Evolutionary conservation across 768 basidiomycete genomes (phyloP).

Genomic region (Lactifluus pinguis): DNA sequence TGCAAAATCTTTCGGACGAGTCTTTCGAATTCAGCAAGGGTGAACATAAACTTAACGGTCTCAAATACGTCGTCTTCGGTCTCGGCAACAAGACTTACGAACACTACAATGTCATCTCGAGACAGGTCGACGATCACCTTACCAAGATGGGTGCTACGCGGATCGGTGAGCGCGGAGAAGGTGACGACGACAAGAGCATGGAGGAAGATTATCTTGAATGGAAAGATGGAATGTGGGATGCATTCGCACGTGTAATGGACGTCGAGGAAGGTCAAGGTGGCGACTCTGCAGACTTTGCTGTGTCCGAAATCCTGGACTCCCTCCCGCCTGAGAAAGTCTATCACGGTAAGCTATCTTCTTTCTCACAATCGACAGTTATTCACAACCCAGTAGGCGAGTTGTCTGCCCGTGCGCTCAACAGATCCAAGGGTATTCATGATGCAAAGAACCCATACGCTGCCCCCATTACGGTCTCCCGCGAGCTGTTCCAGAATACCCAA

Average conservation of each 20-base stretch:
- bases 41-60: conserved; percentile 60
- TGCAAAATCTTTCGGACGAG: conserved; percentile 85
- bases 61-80: conserved; percentile 93
- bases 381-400: conserved; percentile 61
- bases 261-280: conserved; percentile 97
- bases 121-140: conserved; percentile 65
- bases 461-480: conserved; percentile 64
- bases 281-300: conserved; percentile 88
- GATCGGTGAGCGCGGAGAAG: conserved; percentile 87
- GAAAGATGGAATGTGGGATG: conserved; percentile 97
- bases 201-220: conserved; percentile 99
- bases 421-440: conserved; percentile 93
- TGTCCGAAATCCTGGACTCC: conserved; percentile 63
- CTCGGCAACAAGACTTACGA: conserved; percentile 93
- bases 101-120: conserved; percentile 88
- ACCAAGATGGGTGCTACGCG: conserved; percentile 73
- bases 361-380: neutral
- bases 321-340: conserved; percentile 86
- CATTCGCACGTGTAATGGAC: conserved; percentile 69
- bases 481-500: conserved; percentile 67
- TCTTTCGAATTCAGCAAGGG: conserved; percentile 84
- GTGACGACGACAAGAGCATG: conserved; percentile 99
- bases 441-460: conserved; percentile 96
- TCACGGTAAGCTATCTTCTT: conserved; percentile 48
- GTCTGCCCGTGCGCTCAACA: conserved; percentile 87